A percentile compares a stretch with the other conserved stretches of the same genome.
These are phyloP conservation scores for Tephrocybe sp. DNA, from an alignment of 768 basidiomycete species.

Conservation along the genomic window DNA sequence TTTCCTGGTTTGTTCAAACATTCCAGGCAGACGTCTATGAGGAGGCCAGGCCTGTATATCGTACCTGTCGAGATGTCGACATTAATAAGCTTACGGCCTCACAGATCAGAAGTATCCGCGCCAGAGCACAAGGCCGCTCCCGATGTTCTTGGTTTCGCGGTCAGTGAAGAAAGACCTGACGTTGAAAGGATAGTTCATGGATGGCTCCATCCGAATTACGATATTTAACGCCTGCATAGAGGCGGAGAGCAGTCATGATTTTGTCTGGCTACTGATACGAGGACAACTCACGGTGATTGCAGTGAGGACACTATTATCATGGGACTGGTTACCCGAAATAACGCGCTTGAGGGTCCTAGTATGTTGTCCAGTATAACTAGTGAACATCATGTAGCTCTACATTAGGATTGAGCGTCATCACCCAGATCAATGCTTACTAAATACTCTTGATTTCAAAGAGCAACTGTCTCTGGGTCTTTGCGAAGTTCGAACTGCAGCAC, in stretches of 20 bases:
- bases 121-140: conserved; percentile 59
- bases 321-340: conserved; percentile 55
- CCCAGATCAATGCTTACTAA: too few relatives aligned
- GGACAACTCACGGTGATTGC: conserved; percentile 52
- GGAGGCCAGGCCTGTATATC: conserved; percentile 62
- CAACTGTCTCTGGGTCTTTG: too few relatives aligned
- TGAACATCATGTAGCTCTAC: not conserved
- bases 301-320: conserved; percentile 62
- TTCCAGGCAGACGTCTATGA: conserved; percentile 52
- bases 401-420: too few relatives aligned
- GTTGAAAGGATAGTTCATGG: conserved; percentile 64
- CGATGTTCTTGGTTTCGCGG: conserved; percentile 46
- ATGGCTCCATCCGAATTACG: conserved; percentile 69
- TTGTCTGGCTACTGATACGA: not conserved
- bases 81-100: conserved; percentile 59
- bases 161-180: conserved; percentile 72
- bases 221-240: conserved; percentile 58
- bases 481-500: too few relatives aligned
- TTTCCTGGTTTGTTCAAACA: conserved; percentile 33
- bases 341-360: conserved; percentile 56
- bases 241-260: not conserved
- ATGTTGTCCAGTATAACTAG: too few relatives aligned
- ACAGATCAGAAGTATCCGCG: conserved; percentile 74
- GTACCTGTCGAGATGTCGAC: conserved; percentile 71
- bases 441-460: too few relatives aligned